Conservation (phyloP, 2,329 filamentous ascomycete species). For the Thielaviopsis ethacetica region DNA sequence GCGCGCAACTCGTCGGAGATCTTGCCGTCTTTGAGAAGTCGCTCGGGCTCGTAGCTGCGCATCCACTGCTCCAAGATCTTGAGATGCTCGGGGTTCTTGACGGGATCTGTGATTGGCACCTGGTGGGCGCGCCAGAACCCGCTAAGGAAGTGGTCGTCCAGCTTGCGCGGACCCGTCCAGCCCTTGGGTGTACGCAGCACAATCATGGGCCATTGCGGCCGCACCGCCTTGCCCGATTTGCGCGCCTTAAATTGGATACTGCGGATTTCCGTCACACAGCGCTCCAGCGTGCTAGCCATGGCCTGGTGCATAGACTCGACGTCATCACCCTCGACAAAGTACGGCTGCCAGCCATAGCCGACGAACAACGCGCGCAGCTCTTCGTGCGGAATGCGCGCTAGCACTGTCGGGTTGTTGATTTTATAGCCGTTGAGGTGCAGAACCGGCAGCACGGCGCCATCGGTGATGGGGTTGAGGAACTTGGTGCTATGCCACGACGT, state of each 20-base stretch:
- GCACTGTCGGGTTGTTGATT: conserved; percentile 64
- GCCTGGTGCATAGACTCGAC: conserved; percentile 63
- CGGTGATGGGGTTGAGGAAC: conserved; percentile 63
- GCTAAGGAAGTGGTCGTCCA: conserved; percentile 53
- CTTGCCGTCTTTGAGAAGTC: conserved; percentile 50
- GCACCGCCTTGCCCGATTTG: conserved; percentile 50
- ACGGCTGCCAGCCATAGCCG: conserved; percentile 65
- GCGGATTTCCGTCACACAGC: conserved; percentile 53
- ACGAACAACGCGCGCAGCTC: conserved; percentile 53
- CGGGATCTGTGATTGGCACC: conserved; percentile 56
- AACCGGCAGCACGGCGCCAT: conserved; percentile 62
- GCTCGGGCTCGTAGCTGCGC: conserved; percentile 57
- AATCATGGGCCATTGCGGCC: conserved; percentile 66
- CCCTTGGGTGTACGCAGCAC: conserved; percentile 63
- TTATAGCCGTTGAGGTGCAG: conserved; percentile 74
- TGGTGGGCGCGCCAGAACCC: conserved; percentile 72
- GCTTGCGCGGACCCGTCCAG: conserved; percentile 59
- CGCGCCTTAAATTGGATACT: conserved; percentile 56
- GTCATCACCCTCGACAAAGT: conserved; percentile 65
- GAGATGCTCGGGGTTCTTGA: conserved; percentile 47
- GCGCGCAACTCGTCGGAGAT: conserved; percentile 45
- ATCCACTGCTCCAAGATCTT: conserved; percentile 61
- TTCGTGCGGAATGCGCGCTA: conserved; percentile 57
- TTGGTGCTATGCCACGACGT: conserved; percentile 73
- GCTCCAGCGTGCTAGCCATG: conserved; percentile 62